These are phyloP conservation scores for Closterium sp. DNA, from an alignment of 139 green algal species.

Conservation along the genomic window DNA sequence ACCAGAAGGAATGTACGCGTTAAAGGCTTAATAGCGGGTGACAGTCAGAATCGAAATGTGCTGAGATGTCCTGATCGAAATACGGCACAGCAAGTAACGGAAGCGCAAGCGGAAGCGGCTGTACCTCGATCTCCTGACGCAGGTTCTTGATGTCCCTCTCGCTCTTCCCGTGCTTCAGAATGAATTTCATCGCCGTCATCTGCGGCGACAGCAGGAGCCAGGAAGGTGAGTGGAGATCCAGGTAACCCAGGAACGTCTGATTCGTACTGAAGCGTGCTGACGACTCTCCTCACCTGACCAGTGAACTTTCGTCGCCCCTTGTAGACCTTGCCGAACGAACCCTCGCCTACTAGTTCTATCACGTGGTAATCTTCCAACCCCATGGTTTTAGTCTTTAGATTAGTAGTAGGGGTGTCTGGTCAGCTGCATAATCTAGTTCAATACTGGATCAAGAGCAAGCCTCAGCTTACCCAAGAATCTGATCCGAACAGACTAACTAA, in stretches of 20 bases:
- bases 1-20: neutral
- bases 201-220: constrained; percentile 49
- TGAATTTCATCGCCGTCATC: constrained; percentile 98
- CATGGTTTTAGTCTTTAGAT: neutral
- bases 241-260: neutral
- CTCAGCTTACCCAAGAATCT: neutral
- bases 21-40: neutral
- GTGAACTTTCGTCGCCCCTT: constrained; percentile 85
- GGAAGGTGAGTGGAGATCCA: neutral
- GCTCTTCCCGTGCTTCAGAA: constrained; percentile 83
- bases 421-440: neutral
- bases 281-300: constrained; percentile 32
- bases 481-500: too few species aligned
- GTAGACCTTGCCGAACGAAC: constrained; percentile 95
- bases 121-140: constrained; percentile 86
- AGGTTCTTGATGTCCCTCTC: constrained; percentile 84
- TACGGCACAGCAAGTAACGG: neutral
- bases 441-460: neutral
- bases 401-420: neutral
- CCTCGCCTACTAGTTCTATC: constrained; percentile 89
- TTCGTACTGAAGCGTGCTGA: neutral
- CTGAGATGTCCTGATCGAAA: neutral
- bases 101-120: neutral
- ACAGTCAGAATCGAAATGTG: neutral
- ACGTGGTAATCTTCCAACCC: constrained; percentile 89